Conservation (phyloP, 2,329 filamentous ascomycete species). For the Xylariaceae sp. region DNA sequence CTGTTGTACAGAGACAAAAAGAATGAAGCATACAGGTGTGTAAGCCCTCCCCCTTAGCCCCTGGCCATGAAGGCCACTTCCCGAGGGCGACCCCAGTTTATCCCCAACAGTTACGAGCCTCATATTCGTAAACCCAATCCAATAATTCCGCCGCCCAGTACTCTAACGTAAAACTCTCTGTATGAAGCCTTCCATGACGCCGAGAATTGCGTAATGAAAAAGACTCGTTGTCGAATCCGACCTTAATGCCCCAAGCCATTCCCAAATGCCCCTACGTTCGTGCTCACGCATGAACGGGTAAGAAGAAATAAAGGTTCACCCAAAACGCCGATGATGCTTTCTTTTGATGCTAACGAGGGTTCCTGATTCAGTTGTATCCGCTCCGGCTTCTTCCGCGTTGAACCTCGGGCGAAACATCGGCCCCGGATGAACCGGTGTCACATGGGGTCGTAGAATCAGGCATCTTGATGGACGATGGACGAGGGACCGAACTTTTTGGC, state of each 20-base stretch:
- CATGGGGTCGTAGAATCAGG: constrained; percentile 29
- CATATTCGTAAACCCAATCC: not conserved
- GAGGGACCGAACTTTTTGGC: not conserved
- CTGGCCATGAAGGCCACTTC: constrained; percentile 1
- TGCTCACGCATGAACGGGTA: not conserved
- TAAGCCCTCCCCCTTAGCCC: not conserved
- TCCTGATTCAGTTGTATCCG: constrained; percentile 27
- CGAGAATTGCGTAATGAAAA: not conserved
- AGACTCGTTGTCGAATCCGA: constrained; percentile 7
- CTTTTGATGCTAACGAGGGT: not conserved
- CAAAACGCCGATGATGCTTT: constrained; percentile 14
- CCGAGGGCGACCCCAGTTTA: not conserved
- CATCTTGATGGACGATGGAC: constrained; percentile 20
- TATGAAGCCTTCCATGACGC: not conserved
- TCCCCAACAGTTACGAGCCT: constrained; percentile 4
- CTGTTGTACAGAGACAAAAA: constrained; percentile 7
- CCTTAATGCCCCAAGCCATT: constrained; percentile 7
- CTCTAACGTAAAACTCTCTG: not conserved
- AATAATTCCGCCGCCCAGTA: too few relatives aligned
- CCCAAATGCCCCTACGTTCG: constrained; percentile 6
- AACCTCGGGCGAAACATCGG: constrained; percentile 15
- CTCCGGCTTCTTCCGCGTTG: constrained; percentile 30
- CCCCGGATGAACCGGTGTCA: constrained; percentile 23
- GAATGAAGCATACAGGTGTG: constrained; percentile 11
- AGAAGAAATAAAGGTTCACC: constrained; percentile 1